Evolutionary conservation across 2,329 filamentous ascomycete species (phyloP), one percentile per base, ranked within the genome.

Genomic region (Neophaeococcomyces aloes): DNA sequence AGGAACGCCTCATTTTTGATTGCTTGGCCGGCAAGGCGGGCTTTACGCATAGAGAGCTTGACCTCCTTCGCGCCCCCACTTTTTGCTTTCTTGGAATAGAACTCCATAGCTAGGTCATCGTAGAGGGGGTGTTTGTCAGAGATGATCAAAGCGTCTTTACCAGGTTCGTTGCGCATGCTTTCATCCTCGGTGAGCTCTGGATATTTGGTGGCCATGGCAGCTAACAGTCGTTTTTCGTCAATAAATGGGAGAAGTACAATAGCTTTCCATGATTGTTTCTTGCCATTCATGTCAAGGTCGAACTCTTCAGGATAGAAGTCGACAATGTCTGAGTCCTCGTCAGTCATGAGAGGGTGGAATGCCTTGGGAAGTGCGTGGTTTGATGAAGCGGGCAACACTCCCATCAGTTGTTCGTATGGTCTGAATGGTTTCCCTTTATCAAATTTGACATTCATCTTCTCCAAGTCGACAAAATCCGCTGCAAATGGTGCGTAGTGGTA

Each of bases 401-500:
- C 93, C 91, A 98, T 98, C 38, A 98, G 71, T 63, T 98, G 91
- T 65, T 98, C 91, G 59, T 94, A 98, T 0, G 91, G 93, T 53
- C 74, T 83, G 55, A 94, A 95, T 3, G 86, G 84, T 38, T 72
- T 78, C 8, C 89, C 89, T 62, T 88, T 86, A 46, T 86, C 75
- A 54, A 98, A 98, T 14, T 74, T 69, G 52, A 94, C 77, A 25
- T 83, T 72, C 71, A 94, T 79, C 53, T 86, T 79, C 41, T 73
- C 76, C 35, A 98, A 72, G 44, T 88, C 81, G 46, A 83, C 81
- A 62, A 98, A 98, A 62, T 98, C 91, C 41, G 87, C 84, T 2
- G 91, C 91, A 60, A 98, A 98, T 3, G 93, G 91, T 1, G 91
- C 93, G 60, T 98, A 98, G 61, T 98, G 91, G 59, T 96, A 94